These are phyloP conservation scores for Filosporella fistucella DNA, from an alignment of 495 filamentous ascomycete genomes.

Conservation along the genomic window DNA sequence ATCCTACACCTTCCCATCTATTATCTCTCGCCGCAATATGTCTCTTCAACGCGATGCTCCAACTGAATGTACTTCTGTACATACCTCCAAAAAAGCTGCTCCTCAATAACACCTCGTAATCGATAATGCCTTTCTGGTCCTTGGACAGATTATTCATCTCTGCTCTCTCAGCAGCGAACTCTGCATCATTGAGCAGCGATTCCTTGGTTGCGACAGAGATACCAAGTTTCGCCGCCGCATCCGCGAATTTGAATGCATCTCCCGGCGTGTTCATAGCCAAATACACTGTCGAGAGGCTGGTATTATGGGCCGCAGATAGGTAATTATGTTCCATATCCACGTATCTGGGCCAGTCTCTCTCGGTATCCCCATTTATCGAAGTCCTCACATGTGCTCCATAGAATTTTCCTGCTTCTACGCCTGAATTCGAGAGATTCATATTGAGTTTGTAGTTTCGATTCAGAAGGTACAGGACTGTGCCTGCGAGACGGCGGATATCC, in stretches of 20 bases:
- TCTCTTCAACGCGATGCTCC: slow-evolving; percentile 32
- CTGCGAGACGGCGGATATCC: slow-evolving; percentile 26
- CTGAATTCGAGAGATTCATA: neutral
- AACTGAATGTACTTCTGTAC: slow-evolving; percentile 27
- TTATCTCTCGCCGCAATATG: slow-evolving; percentile 8
- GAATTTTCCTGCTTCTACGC: slow-evolving; percentile 5
- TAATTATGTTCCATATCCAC: neutral
- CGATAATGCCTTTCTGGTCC: slow-evolving; percentile 32
- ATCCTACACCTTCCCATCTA: neutral
- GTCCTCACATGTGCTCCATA: slow-evolving; percentile 23
- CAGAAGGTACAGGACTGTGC: slow-evolving; percentile 28
- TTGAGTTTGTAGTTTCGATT: slow-evolving; percentile 7
- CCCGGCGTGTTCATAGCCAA: slow-evolving; percentile 12
- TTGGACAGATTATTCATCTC: slow-evolving; percentile 22
- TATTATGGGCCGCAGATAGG: neutral
- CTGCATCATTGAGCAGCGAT: slow-evolving; percentile 14
- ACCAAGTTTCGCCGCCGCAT: slow-evolving; percentile 9
- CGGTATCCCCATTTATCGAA: slow-evolving; percentile 10
- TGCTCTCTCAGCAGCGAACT: slow-evolving; percentile 10
- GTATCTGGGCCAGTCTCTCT: slow-evolving; percentile 8
- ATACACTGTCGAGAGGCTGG: neutral
- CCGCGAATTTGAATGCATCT: neutral
- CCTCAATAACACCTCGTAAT: slow-evolving; percentile 34
- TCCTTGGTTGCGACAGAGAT: slow-evolving; percentile 29
- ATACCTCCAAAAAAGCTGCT: slow-evolving; percentile 27